phyloP scores from a whole-genome alignment of 192 early-diverging fungal species.

The Phlyctochytrium planicorne region DNA sequence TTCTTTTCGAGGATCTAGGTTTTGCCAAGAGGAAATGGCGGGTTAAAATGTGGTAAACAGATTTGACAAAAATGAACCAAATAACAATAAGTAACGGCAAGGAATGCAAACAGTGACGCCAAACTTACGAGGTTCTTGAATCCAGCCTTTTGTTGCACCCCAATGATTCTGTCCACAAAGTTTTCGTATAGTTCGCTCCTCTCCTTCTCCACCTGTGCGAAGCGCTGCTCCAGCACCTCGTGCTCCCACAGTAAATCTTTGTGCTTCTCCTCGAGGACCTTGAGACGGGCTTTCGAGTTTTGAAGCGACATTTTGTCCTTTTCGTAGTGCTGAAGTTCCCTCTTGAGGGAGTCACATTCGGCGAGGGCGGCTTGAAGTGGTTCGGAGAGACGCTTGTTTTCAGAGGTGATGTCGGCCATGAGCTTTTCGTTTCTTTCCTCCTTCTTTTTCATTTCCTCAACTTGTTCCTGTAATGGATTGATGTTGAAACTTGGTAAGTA shows the following conservation, averaged over 20 bases:
- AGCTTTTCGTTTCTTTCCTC: slow-evolving; percentile 69
- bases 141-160: slow-evolving; percentile 67
- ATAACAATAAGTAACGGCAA: not conserved
- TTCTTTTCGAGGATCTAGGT: slow-evolving; percentile 67
- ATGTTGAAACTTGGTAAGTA: slow-evolving; percentile 1
- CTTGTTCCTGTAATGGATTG: slow-evolving; percentile 51
- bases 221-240: slow-evolving; percentile 64
- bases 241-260: slow-evolving; percentile 63
- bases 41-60: slow-evolving; percentile 7
- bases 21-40: not conserved
- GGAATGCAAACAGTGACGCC: not conserved
- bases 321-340: slow-evolving; percentile 58
- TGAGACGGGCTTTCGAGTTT: slow-evolving; percentile 58
- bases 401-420: slow-evolving; percentile 63
- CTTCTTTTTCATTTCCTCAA: slow-evolving; percentile 72
- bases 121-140: slow-evolving; percentile 61
- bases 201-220: slow-evolving; percentile 62
- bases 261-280: slow-evolving; percentile 61
- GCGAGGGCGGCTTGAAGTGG: slow-evolving; percentile 63
- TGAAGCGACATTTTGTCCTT: slow-evolving; percentile 66
- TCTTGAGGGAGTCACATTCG: slow-evolving; percentile 57
- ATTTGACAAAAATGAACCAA: slow-evolving; percentile 6
- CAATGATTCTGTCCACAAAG: slow-evolving; percentile 62
- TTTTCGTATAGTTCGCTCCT: slow-evolving; percentile 63
- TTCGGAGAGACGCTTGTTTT: slow-evolving; percentile 67